Percentiles rank a stretch among this genome's conserved stretches.
Conservation (phyloP, 2,329 filamentous ascomycete species). For the Verticillium klebahnii region DNA sequence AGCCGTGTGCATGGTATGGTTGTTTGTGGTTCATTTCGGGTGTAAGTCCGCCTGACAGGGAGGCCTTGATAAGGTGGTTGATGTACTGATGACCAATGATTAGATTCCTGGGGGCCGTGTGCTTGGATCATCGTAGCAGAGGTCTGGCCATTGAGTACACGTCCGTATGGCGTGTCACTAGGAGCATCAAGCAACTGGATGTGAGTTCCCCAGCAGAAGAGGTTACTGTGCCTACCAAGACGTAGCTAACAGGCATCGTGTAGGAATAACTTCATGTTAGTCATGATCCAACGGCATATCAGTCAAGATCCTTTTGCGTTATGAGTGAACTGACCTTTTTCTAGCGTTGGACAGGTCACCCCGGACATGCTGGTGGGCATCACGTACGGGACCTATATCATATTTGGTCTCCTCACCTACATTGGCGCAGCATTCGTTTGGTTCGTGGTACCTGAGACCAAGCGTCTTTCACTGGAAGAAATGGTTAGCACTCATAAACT, state of each 20-base stretch:
- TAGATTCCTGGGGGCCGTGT: constrained; percentile 68
- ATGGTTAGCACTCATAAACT: constrained; percentile 36
- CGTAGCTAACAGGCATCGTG: background rate
- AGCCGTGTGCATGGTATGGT: constrained; percentile 62
- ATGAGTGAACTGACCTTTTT: background rate
- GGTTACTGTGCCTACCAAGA: background rate
- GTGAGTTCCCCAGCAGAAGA: constrained; percentile 25
- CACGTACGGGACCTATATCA: constrained; percentile 66
- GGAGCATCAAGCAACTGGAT: constrained; percentile 64
- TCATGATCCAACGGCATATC: background rate
- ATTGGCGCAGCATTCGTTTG: constrained; percentile 58
- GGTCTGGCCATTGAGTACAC: constrained; percentile 67
- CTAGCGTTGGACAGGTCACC: constrained; percentile 59
- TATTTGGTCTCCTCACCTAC: constrained; percentile 63
- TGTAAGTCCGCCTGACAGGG: constrained; percentile 23
- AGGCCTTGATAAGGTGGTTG: background rate
- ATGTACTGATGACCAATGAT: background rate
- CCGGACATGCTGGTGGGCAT: constrained; percentile 62
- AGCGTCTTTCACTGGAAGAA: constrained; percentile 59
- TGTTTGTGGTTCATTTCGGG: constrained; percentile 71
- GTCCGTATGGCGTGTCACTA: constrained; percentile 66
- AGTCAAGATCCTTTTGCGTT: background rate
- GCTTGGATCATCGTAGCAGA: constrained; percentile 73
- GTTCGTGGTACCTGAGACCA: constrained; percentile 62
- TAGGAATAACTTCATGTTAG: constrained; percentile 49